A percentile compares a stretch with the other conserved stretches of the same genome.
phyloP scores from a whole-genome alignment of 495 filamentous ascomycete genomes.

The Penicillium crystallinum region DNA sequence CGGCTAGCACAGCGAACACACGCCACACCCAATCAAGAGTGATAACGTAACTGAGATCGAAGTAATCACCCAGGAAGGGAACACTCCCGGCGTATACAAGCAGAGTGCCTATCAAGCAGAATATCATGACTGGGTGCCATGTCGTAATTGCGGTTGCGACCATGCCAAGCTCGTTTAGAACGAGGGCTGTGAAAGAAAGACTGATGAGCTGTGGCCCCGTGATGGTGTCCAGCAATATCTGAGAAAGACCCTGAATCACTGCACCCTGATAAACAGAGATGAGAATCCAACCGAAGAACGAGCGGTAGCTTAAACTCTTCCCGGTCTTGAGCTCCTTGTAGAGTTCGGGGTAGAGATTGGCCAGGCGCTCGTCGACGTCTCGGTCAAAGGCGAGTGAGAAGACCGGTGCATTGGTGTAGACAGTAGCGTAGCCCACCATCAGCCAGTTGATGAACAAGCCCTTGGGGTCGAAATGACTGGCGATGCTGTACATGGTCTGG shows the following conservation, averaged over 20 bases:
- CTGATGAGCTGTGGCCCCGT: slow-evolving; percentile 71
- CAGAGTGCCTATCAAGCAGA: slow-evolving; percentile 74
- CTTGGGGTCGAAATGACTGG: slow-evolving; percentile 82
- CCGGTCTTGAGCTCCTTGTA: slow-evolving; percentile 93
- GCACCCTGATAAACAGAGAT: slow-evolving; percentile 93
- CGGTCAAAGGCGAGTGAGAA: slow-evolving; percentile 94
- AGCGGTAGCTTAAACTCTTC: slow-evolving; percentile 78
- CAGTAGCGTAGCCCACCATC: slow-evolving; percentile 91
- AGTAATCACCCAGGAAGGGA: slow-evolving; percentile 85
- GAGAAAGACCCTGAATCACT: slow-evolving; percentile 87
- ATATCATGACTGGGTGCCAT: slow-evolving; percentile 93
- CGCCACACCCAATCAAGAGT: slow-evolving; percentile 85
- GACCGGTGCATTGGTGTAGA: slow-evolving; percentile 93
- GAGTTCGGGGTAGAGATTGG: slow-evolving; percentile 93
- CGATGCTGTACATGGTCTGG: slow-evolving; percentile 96
- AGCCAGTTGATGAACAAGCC: slow-evolving; percentile 97
- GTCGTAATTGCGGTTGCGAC: slow-evolving; percentile 93
- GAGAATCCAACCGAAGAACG: slow-evolving; percentile 96
- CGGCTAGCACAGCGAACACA: slow-evolving; percentile 68
- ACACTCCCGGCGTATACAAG: slow-evolving; percentile 74
- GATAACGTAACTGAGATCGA: slow-evolving; percentile 76
- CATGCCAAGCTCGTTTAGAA: slow-evolving; percentile 95
- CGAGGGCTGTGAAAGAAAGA: slow-evolving; percentile 85
- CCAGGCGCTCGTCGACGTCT: slow-evolving; percentile 88
- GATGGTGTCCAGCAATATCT: slow-evolving; percentile 74